Conservation (phyloP, 306 rosid species). For the Pyrus pyrifolia region DNA sequence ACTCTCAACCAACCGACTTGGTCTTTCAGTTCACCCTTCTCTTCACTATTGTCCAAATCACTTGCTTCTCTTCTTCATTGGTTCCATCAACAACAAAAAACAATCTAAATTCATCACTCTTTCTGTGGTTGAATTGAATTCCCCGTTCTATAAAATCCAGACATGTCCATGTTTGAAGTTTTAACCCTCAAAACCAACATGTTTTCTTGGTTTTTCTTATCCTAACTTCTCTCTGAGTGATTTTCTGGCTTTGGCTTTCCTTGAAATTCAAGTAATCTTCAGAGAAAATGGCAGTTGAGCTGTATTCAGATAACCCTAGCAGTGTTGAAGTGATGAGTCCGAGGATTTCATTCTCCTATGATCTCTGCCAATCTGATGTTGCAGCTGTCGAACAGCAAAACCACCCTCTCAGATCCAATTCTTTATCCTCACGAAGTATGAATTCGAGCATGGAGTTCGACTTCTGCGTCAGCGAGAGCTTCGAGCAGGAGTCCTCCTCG, state of each 20-base stretch:
- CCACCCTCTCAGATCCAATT: slow-evolving; percentile 53
- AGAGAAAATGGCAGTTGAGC: slow-evolving; percentile 47
- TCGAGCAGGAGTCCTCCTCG: slow-evolving; percentile 61
- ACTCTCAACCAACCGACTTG: neutral
- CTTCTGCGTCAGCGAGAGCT: slow-evolving; percentile 55
- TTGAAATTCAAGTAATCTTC: neutral
- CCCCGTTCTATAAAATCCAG: neutral
- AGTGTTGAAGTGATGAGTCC: slow-evolving; percentile 42
- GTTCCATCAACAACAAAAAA: neutral
- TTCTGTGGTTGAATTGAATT: neutral
- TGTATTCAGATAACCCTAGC: slow-evolving; percentile 50
- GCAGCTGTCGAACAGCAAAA: slow-evolving; percentile 39
- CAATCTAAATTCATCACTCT: neutral
- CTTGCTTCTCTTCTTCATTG: neutral
- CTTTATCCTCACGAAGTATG: slow-evolving; percentile 29
- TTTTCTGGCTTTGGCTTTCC: neutral
- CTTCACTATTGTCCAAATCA: neutral
- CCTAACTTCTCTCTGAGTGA: neutral
- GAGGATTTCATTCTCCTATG: slow-evolving; percentile 80
- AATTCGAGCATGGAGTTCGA: slow-evolving; percentile 67
- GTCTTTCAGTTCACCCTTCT: neutral
- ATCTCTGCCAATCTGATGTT: slow-evolving; percentile 49
- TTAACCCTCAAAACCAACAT: neutral
- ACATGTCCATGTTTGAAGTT: neutral
- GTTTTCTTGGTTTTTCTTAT: neutral